Evolutionary conservation across 805 yeast genomes (phyloP), one percentile per base, ranked within the genome.

Genomic region (Candida anglica): DNA sequence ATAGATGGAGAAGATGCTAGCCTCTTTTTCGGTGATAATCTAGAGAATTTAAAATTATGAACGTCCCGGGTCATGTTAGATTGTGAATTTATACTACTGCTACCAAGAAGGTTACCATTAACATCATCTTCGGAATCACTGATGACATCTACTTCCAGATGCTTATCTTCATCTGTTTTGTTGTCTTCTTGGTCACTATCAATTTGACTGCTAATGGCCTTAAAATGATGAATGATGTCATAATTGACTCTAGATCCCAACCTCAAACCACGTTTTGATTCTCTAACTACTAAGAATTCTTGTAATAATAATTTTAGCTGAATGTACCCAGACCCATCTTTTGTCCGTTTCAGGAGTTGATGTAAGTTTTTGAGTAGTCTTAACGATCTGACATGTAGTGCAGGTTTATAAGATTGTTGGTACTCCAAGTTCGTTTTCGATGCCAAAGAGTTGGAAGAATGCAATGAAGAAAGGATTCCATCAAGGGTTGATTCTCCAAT

Each of bases 101-200:
- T n/a, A n/a, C n/a, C n/a, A n/a, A n/a, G n/a, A n/a, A n/a, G n/a
- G n/a, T n/a, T n/a, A n/a, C n/a, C n/a, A n/a, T n/a, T n/a, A n/a
- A 21, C 16, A 14, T 38, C 41, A 8, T 38, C 46, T 23, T 43
- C 44, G 1, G 46, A 45, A 21, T 45, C 47, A 15, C 45, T 43
- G 7, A 44, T 32, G 3, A 36, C 31, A 1, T 40, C 41, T 2
- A n/a, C 36, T 9, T 5, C 29, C 11, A 6, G 16, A 15, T 17
- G 13, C 10, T 16, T 8, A 4, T 9, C 13, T 11, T 8, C 9
- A 5, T 5, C 25, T 22, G 5, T n/a, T n/a, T n/a, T n/a, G n/a
- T n/a, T n/a, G n/a, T n/a, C n/a, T n/a, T n/a, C n/a, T n/a, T n/a
- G n/a, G n/a, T n/a, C n/a, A n/a, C n/a, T n/a, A n/a, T n/a, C n/a